Conservation (phyloP, 139 green algal species). For the Chlorella sp. region DNA sequence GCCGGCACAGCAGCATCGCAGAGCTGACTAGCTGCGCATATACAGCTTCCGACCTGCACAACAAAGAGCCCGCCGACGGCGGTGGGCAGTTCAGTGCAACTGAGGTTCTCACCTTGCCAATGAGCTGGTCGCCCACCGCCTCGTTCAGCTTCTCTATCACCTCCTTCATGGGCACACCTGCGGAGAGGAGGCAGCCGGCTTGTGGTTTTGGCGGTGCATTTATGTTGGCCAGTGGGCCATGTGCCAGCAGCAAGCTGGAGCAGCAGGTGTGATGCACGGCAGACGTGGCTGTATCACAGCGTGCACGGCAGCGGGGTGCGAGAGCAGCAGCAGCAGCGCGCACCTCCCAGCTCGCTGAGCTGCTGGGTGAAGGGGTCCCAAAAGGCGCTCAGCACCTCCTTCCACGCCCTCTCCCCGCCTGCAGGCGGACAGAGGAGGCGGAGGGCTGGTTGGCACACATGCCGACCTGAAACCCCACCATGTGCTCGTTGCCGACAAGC, state of each 20-base stretch:
- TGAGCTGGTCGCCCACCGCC: conserved; percentile 53
- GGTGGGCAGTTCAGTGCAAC: too few relatives aligned
- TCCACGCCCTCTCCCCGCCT: conserved; percentile 60
- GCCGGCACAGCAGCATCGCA: too few relatives aligned
- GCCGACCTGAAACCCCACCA: too few relatives aligned
- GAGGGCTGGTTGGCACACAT: not conserved
- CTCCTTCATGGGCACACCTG: conserved; percentile 49
- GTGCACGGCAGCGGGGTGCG: not conserved
- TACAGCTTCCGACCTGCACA: too few relatives aligned
- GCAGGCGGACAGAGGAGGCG: not conserved
- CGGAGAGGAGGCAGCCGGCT: not conserved
- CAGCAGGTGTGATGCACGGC: not conserved
- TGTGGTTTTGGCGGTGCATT: too few relatives aligned
- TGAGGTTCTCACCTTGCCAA: conserved; percentile 30
- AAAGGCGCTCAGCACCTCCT: conserved; percentile 68
- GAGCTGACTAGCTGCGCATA: too few relatives aligned
- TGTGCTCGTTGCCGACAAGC: too few relatives aligned
- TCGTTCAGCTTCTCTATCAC: conserved; percentile 77
- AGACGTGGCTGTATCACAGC: not conserved
- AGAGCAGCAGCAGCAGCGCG: not conserved
- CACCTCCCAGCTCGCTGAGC: conserved; percentile 34
- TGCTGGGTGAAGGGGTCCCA: conserved; percentile 69
- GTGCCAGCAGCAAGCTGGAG: too few relatives aligned
- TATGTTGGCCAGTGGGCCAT: too few relatives aligned
- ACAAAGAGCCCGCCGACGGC: too few relatives aligned